phyloP scores from a whole-genome alignment of 176 grass and related monocot species.

The Rhynchospora tenuis region DNA sequence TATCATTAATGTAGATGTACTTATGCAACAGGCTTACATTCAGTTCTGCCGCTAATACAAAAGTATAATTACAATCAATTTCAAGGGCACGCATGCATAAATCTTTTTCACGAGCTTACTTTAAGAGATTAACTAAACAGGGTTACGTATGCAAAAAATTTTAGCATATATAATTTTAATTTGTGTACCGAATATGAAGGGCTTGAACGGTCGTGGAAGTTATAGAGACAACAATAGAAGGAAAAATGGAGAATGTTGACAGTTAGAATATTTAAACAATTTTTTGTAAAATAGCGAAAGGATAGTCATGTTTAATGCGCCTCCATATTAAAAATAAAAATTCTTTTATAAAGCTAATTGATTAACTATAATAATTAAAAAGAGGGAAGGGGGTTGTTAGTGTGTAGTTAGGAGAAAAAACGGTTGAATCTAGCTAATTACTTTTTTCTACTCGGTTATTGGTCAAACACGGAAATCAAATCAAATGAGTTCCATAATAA shows the following conservation, averaged over 20 bases:
- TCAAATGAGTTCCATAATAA: neutral
- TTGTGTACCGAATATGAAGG: neutral
- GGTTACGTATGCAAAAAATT: neutral
- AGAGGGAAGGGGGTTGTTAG: constrained; percentile 32
- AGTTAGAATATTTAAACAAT: neutral
- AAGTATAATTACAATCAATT: neutral
- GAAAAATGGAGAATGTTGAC: constrained; percentile 18
- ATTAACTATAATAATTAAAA: too few species aligned
- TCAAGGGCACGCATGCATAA: neutral
- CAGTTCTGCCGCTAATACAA: neutral
- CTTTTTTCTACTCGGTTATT: neutral
- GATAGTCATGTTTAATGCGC: constrained; percentile 47
- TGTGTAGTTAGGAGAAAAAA: constrained; percentile 36
- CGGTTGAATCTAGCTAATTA: constrained; percentile 32
- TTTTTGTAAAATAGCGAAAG: constrained; percentile 21
- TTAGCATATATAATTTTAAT: neutral
- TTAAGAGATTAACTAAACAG: neutral
- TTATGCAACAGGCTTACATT: neutral
- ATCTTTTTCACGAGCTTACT: neutral
- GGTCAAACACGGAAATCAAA: neutral
- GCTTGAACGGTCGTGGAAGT: neutral
- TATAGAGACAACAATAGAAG: neutral
- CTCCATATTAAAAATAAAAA: constrained; percentile 18
- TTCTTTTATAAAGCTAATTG: neutral
- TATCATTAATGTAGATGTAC: too few species aligned